phyloP scores from a whole-genome alignment of 805 yeast species.

The Sungouiella thailandica region DNA sequence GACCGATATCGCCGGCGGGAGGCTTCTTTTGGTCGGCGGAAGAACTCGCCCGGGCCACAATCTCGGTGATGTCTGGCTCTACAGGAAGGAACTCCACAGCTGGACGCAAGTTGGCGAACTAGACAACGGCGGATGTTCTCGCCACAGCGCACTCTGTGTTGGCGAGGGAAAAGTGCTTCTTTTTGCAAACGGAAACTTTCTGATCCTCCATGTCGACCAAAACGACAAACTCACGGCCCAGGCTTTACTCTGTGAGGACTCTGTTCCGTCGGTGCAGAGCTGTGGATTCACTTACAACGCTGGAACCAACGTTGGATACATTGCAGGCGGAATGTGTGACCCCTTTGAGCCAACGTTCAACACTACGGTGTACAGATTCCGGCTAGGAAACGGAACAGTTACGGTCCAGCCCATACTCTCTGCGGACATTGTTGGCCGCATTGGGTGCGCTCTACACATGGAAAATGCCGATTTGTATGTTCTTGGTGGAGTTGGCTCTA shows the following conservation, averaged over 20 bases:
- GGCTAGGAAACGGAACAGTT: no score
- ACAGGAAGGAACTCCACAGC: conserved; percentile 4
- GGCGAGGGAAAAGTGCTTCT: conserved; percentile 5
- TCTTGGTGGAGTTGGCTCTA: conserved; percentile 54
- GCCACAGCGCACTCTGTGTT: conserved; percentile 9
- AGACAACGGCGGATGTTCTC: conserved; percentile 6
- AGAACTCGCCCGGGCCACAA: conserved; percentile 53
- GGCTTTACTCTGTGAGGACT: no score
- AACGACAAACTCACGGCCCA: not conserved
- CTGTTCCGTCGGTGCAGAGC: conserved; percentile 25
- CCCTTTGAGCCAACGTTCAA: conserved; percentile 26
- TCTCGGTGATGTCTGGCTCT: conserved; percentile 28
- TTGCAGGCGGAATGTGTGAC: conserved; percentile 46
- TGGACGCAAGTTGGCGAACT: conserved; percentile 42
- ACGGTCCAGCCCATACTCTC: no score
- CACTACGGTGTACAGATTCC: conserved; percentile 30
- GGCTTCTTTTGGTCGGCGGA: conserved; percentile 56
- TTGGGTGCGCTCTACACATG: no score
- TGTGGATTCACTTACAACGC: conserved; percentile 31
- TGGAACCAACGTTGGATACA: conserved; percentile 27
- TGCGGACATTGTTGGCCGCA: no score
- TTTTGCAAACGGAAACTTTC: conserved; percentile 9
- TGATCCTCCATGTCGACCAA: not conserved
- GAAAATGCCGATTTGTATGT: no score
- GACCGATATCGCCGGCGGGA: conserved; percentile 24